Base-by-base conservation (phyloP, 2,329 filamentous ascomycete genomes). In the Pochonia chlamydosporia region DNA sequence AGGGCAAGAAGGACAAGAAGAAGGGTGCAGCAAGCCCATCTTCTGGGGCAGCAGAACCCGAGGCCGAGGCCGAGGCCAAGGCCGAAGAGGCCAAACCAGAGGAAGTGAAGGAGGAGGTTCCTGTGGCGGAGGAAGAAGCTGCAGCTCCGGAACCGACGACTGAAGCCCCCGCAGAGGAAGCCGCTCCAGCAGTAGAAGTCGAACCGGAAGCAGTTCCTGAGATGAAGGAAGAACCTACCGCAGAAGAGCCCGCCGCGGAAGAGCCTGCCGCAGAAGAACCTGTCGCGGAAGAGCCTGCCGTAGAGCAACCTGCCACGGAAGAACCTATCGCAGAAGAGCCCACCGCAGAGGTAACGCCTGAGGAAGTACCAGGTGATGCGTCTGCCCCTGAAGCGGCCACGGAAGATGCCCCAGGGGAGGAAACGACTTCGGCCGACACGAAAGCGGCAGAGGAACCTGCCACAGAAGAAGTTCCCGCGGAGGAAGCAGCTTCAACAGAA, bases 1-100 rank as follows among this genome's bases (percentile, higher is more conserved):
- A 50, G 37, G 46, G n/a, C n/a, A 60, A 58, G 46, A 57, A 55
- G 45, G 49, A 56, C n/a, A 54, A 58, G 37, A 48, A 53, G 30
- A 51, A 10, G 16, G 36, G 21, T 7, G 21, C 30, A 21, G 37
- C 24, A n/a, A 44, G 18, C 7, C n/a, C 36, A 16, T 16, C 37
- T 2, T 13, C 47, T 7, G 31, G 18, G n/a, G 10, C 30, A 49
- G 47, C 45, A 35, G 40, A 39, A 31, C 9, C 45, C 9, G 30
- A 48, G 46, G 16, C 46, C 31, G 45, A 10, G 13, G 7, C 49
- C 18, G 51, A 59, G 35, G 55, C 47, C 31, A 24, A 41, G 6
- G 39, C 26, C 25, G 44, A 44, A n/a, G 46, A 49, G 9, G 40
- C 46, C 16, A 47, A 43, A 10, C 18, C 40, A 23, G 47, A 50